phyloP scores from a whole-genome alignment of 345 rosid species.

The Citrus reticulata region DNA sequence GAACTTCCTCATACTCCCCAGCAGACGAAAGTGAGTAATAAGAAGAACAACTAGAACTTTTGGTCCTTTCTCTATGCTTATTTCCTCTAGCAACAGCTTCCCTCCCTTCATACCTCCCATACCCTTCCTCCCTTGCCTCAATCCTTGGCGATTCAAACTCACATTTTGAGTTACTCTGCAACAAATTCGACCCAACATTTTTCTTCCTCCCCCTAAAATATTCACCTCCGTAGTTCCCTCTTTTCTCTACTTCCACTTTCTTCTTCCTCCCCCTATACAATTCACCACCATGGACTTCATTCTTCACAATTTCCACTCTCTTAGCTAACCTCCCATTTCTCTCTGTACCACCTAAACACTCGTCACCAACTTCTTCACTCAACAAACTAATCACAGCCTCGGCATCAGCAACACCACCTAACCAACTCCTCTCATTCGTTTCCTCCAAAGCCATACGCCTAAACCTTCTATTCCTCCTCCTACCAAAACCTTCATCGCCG shows the following conservation, averaged over 20 bases:
- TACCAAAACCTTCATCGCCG: conserved; percentile 22
- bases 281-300: conserved; percentile 30
- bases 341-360: conserved; percentile 25
- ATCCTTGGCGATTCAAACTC: conserved; percentile 17
- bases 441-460: conserved; percentile 35
- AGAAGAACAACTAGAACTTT: conserved; percentile 65
- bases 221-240: conserved; percentile 23
- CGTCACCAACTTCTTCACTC: conserved; percentile 59
- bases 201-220: conserved; percentile 24
- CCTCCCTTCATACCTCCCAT: conserved; percentile 28
- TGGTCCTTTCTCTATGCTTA: conserved; percentile 34
- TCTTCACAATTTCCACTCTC: conserved; percentile 36
- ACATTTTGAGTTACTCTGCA: conserved; percentile 30
- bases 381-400: conserved; percentile 76
- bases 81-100: conserved; percentile 29
- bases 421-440: conserved; percentile 21
- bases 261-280: conserved; percentile 27
- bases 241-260: conserved; percentile 25
- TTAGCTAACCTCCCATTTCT: conserved; percentile 26
- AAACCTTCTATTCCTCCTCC: conserved; percentile 38
- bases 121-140: conserved; percentile 26
- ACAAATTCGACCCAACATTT: conserved; percentile 22
- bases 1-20: conserved; percentile 47
- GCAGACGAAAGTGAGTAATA: conserved; percentile 69
- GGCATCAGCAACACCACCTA: conserved; percentile 46